Conservation (phyloP, 1,284 basidiomycete genomes). For the Pisolithus thermaeus region DNA sequence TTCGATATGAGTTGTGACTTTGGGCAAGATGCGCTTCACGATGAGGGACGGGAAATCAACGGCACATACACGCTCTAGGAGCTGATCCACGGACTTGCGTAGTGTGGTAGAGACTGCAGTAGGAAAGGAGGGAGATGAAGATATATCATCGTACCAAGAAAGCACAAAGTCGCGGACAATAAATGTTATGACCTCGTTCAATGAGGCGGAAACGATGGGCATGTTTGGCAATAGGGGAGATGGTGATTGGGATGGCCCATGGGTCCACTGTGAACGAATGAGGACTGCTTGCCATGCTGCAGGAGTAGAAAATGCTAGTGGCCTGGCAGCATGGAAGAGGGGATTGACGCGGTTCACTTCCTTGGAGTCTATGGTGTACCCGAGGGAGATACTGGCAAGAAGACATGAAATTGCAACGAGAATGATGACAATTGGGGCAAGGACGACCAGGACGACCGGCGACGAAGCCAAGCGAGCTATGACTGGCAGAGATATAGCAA, state of each 20-base stretch:
- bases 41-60: constrained; percentile 77
- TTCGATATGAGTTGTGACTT: constrained; percentile 83
- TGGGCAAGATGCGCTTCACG: constrained; percentile 81
- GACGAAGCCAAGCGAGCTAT: constrained; percentile 53
- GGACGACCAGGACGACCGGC: constrained; percentile 56
- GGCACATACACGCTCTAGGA: constrained; percentile 49
- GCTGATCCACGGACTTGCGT: constrained; percentile 56
- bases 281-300: constrained; percentile 88
- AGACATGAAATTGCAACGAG: constrained; percentile 46
- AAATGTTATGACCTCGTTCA: constrained; percentile 76
- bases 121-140: constrained; percentile 83
- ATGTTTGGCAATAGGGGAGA: constrained; percentile 57
- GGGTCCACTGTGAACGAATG: constrained; percentile 79
- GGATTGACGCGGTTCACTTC: constrained; percentile 28
- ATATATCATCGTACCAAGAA: constrained; percentile 81
- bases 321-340: constrained; percentile 52
- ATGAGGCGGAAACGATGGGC: constrained; percentile 55
- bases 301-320: constrained; percentile 79
- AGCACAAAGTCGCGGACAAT: constrained; percentile 80
- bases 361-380: constrained; percentile 49
- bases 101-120: constrained; percentile 75
- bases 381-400: constrained; percentile 48
- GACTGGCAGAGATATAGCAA: constrained; percentile 50
- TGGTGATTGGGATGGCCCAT: constrained; percentile 57
- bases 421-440: constrained; percentile 55